phyloP scores from a whole-genome alignment of 2,329 filamentous ascomycete genomes.

The Aspergillus eucalypticola region DNA sequence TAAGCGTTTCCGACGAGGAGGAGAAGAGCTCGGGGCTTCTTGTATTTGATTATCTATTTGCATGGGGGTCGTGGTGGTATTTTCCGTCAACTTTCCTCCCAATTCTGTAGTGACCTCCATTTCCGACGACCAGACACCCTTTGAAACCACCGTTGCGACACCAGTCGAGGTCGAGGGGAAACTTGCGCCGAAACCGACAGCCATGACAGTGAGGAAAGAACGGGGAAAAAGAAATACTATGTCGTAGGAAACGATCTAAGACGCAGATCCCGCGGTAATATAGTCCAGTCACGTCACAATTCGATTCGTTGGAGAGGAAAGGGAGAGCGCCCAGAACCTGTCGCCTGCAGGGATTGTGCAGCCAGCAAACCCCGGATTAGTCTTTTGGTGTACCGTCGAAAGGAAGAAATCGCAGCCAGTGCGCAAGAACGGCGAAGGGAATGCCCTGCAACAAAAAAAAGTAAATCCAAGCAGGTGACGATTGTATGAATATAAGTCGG shows the following conservation, averaged over 20 bases:
- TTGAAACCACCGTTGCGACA: constrained; percentile 12
- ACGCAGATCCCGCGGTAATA: background rate
- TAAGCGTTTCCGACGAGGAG: constrained; percentile 22
- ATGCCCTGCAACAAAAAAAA: background rate
- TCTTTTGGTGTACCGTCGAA: background rate
- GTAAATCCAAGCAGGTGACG: background rate
- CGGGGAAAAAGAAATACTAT: background rate
- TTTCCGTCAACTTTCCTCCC: constrained; percentile 20
- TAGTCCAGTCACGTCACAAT: background rate
- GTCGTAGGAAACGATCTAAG: background rate
- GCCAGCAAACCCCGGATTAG: background rate
- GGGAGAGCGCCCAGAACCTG: background rate
- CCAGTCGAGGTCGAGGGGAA: constrained; percentile 7
- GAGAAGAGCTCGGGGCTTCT: background rate
- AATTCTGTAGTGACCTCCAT: constrained; percentile 31
- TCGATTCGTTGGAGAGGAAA: background rate
- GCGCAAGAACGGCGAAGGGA: constrained; percentile 2
- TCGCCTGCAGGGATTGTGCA: constrained; percentile 2
- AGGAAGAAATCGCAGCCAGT: constrained; percentile 11
- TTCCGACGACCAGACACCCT: constrained; percentile 19
- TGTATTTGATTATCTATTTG: constrained; percentile 4
- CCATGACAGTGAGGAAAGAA: constrained; percentile 7
- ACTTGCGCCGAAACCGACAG: constrained; percentile 13
- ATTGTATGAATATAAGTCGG: background rate
- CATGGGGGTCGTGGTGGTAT: constrained; percentile 9